phyloP scores from a whole-genome alignment of 208 protist genomes.

The Acanthamoeba castellanii region DNA sequence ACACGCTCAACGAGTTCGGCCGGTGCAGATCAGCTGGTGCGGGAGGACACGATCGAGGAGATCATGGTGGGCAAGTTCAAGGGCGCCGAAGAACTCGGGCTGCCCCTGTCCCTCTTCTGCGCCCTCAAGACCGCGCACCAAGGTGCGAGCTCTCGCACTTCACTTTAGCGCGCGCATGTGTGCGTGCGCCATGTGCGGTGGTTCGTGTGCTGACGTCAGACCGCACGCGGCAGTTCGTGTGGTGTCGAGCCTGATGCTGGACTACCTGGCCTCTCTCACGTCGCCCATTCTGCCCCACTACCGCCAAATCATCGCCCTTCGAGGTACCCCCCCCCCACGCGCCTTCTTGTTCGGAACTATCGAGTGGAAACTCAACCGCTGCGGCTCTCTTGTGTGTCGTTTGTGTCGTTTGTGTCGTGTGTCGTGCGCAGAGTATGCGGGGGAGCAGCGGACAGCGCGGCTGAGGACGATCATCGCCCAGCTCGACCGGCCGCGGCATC shows the following conservation, averaged over 20 bases:
- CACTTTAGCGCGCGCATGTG: background rate
- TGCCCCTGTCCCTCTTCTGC: conserved; percentile 21
- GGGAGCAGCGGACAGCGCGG: background rate
- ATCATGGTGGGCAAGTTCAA: background rate
- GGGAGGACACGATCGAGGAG: conserved; percentile 34
- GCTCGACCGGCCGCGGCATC: conserved; percentile 22
- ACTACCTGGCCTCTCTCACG: conserved; percentile 18
- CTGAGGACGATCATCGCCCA: background rate
- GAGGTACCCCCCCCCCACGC: background rate
- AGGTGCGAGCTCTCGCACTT: background rate
- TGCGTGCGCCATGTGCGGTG: background rate
- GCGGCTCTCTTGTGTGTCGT: background rate
- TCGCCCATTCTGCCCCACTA: conserved; percentile 37
- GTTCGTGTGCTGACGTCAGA: background rate
- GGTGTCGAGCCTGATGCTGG: conserved; percentile 43
- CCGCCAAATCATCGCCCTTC: conserved; percentile 13
- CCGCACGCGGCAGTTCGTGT: background rate
- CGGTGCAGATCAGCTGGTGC: background rate
- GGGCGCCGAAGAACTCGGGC: background rate
- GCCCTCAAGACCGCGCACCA: background rate
- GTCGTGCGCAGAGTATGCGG: background rate
- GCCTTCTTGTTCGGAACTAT: too few relatives aligned
- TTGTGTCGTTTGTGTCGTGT: background rate
- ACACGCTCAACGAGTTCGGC: background rate
- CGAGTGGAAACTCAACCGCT: too few relatives aligned